A percentile compares a stretch with the other conserved stretches of the same genome.
Evolutionary conservation across 768 basidiomycete species (phyloP).

Genomic region (Kwoniella newhampshirensis): DNA sequence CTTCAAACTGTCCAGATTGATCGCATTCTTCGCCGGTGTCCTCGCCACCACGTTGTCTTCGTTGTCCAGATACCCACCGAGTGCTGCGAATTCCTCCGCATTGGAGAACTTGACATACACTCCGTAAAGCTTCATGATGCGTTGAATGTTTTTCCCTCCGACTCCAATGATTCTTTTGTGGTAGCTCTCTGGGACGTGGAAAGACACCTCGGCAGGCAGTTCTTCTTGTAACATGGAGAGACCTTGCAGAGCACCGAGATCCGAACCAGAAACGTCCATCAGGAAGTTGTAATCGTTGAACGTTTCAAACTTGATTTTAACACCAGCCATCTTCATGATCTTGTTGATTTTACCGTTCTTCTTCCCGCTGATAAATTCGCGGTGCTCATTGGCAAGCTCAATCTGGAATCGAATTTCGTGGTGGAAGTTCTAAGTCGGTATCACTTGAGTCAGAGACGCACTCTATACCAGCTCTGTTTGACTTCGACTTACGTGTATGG

Average conservation of each 20-base stretch:
- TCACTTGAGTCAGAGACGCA: neutral
- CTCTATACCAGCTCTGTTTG: neutral
- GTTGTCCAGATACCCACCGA: constrained; percentile 93
- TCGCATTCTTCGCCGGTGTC: constrained; percentile 95
- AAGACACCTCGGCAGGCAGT: constrained; percentile 95
- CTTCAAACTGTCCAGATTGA: constrained; percentile 90
- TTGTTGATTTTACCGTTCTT: constrained; percentile 99
- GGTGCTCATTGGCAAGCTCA: constrained; percentile 93
- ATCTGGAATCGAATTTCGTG: constrained; percentile 98
- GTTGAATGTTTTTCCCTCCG: constrained; percentile 93
- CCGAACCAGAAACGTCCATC: constrained; percentile 83
- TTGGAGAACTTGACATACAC: constrained; percentile 99
- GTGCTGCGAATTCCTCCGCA: constrained; percentile 90
- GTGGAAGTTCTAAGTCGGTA: constrained; percentile 89
- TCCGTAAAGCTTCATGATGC: constrained; percentile 99
- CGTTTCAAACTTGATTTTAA: constrained; percentile 98
- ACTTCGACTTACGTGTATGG: constrained; percentile 70
- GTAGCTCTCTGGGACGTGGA: constrained; percentile 96
- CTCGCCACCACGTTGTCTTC: constrained; percentile 99
- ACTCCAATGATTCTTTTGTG: constrained; percentile 99
- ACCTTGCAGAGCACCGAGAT: constrained; percentile 80
- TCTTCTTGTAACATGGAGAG: constrained; percentile 90
- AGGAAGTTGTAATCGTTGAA: constrained; percentile 88
- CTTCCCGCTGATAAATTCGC: constrained; percentile 98
- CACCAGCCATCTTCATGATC: constrained; percentile 95